Percentiles rank a stretch among this genome's conserved stretches.
These are phyloP conservation scores for Candida montana DNA, from an alignment of 805 yeast genomes.

Conservation along the genomic window DNA sequence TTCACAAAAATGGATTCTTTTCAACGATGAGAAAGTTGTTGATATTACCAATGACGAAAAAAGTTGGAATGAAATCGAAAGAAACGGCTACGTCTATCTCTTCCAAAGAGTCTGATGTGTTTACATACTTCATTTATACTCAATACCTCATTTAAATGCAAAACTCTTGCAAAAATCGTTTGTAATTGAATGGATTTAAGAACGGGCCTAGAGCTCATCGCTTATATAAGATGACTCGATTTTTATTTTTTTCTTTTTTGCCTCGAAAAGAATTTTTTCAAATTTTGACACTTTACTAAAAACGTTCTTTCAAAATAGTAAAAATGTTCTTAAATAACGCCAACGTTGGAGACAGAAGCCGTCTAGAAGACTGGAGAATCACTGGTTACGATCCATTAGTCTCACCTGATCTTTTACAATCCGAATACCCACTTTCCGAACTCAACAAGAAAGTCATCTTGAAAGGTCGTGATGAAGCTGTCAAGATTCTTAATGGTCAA, in stretches of 20 bases:
- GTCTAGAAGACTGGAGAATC: slow-evolving; percentile 74
- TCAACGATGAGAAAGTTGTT: slow-evolving; percentile 84
- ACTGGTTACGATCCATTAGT: slow-evolving; percentile 91
- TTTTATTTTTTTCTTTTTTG: not conserved
- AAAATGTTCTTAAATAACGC: slow-evolving; percentile 81
- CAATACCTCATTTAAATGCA: no score
- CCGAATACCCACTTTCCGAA: slow-evolving; percentile 68
- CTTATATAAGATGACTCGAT: not conserved
- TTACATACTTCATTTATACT: not conserved
- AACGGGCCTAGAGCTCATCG: no score
- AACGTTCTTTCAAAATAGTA: not conserved
- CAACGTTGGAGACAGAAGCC: slow-evolving; percentile 74
- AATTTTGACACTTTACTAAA: not conserved
- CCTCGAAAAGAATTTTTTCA: not conserved
- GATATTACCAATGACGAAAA: slow-evolving; percentile 36
- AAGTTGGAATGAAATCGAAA: slow-evolving; percentile 29
- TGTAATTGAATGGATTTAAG: no score
- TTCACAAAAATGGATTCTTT: slow-evolving; percentile 58
- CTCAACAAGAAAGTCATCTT: slow-evolving; percentile 58
- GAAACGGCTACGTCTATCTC: slow-evolving; percentile 43
- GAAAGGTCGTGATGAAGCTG: slow-evolving; percentile 70
- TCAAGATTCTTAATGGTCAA: slow-evolving; percentile 66
- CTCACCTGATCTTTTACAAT: slow-evolving; percentile 91
- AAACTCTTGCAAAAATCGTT: no score
- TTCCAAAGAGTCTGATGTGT: slow-evolving; percentile 16